A percentile compares a stretch with the other conserved stretches of the same genome.
Evolutionary conservation across 2,329 filamentous ascomycete species (phyloP).

Genomic region (Neoascochyta sp.): DNA sequence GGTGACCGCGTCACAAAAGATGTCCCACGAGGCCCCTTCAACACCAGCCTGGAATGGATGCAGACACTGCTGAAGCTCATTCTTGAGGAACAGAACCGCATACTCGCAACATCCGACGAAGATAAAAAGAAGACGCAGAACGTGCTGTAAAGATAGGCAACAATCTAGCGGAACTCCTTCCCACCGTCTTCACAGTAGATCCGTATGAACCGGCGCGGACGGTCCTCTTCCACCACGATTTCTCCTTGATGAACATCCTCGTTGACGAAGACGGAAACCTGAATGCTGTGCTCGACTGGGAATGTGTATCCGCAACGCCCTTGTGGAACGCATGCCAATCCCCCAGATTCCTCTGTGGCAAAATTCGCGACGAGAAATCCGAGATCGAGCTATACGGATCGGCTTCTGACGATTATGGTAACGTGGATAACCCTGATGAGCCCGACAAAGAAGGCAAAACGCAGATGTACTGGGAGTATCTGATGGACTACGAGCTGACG

Average conservation of each 20-base stretch:
- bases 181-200: slow-evolving; percentile 3
- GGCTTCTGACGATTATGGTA: slow-evolving; percentile 3
- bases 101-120: slow-evolving; percentile 5
- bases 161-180: slow-evolving; percentile 2
- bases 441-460: slow-evolving; percentile 8
- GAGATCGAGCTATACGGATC: neutral
- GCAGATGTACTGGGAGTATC: slow-evolving; percentile 9
- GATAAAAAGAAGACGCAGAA: slow-evolving; percentile 10
- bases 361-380: slow-evolving; percentile 3
- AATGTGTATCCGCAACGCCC: slow-evolving; percentile 10
- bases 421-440: too few relatives aligned
- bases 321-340: slow-evolving; percentile 8
- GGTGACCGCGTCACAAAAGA: slow-evolving; percentile 1
- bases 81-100: slow-evolving; percentile 2
- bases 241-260: slow-evolving; percentile 12
- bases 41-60: slow-evolving; percentile 3
- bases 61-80: slow-evolving; percentile 2
- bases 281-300: slow-evolving; percentile 13
- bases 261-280: slow-evolving; percentile 8
- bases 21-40: slow-evolving; percentile 2
- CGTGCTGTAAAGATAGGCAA: slow-evolving; percentile 1
- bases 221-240: slow-evolving; percentile 7
- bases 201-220: neutral
- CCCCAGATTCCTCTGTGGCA: slow-evolving; percentile 7
- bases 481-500: slow-evolving; percentile 8